Base-by-base conservation (phyloP, 768 basidiomycete species). In the Lactarius deliciosus region DNA sequence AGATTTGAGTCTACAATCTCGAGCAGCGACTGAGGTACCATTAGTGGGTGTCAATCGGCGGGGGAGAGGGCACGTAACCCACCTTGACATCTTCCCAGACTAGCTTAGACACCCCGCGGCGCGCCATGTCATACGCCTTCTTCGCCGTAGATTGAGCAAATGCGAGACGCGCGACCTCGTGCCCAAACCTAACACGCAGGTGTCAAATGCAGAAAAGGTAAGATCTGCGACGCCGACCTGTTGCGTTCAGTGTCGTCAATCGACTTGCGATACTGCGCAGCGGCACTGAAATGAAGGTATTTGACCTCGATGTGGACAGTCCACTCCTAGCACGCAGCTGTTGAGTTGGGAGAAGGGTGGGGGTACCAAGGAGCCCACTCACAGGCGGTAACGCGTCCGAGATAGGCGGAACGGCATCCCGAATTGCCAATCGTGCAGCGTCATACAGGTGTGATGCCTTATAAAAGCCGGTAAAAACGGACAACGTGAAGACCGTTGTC, bases 191-290 rank as follows among this genome's bases (percentile, higher is more conserved):
- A 70, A 11, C 64, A 59, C 65, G 69, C 50, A 69, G 64, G 56
- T 9, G 61, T 55, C 40, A 57, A 58, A 61, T n/a, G 40, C 25
- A 58, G 57, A 58, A 25, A 60, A 47, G 10, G 8, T 32, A 47
- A 34, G 11, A n/a, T 16, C 4, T 15, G 28, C 5, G 28, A 43
- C 15, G 71, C 81, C 67, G 65, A 90, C 89, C 83, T 84, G 80
- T 84, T 87, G 38, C 83, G 83, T 75, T 89, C 94, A 25, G 91
- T 83, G 72, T 98, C 96, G 55, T 96, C 96, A 61, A 92, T 81
- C 74, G 91, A 90, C 76, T 94, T 90, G 55, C 96, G 82, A 73
- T 89, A 94, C 72, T 94, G 91, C 5, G 96, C 86, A 5, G 93
- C 96, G 3, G 94, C 94, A 55, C 82, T 81, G 73, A 99, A 99